These are phyloP conservation scores for Gossypium bickii DNA, from an alignment of 345 rosid species.

Conservation along the genomic window DNA sequence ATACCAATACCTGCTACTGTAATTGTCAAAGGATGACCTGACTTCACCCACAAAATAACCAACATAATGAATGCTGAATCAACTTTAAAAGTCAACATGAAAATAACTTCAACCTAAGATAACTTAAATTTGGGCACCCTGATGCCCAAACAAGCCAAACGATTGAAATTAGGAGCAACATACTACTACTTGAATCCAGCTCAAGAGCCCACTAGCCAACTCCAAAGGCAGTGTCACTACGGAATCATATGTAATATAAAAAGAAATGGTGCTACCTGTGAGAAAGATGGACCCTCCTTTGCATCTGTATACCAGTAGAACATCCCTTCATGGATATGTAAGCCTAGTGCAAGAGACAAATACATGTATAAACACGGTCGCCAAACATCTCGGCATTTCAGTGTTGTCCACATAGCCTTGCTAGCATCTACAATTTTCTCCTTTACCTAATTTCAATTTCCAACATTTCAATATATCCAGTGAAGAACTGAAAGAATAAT, in stretches of 20 bases:
- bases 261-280: constrained; percentile 24
- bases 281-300: constrained; percentile 73
- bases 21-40: neutral
- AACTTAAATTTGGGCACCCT: neutral
- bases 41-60: neutral
- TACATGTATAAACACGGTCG: constrained; percentile 66
- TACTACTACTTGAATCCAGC: neutral
- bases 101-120: neutral
- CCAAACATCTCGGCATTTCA: constrained; percentile 58
- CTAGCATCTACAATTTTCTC: constrained; percentile 61
- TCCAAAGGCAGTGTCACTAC: neutral
- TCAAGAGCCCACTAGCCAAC: neutral
- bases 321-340: constrained; percentile 72
- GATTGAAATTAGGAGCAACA: neutral
- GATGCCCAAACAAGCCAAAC: neutral
- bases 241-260: neutral
- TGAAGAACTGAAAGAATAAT: neutral
- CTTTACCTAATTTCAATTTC: constrained; percentile 37
- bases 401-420: constrained; percentile 57
- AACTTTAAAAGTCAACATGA: neutral
- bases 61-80: neutral
- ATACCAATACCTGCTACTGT: neutral
- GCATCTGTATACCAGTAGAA: constrained; percentile 87
- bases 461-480: constrained; percentile 15
- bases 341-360: constrained; percentile 56